These are phyloP conservation scores for Brassica carinata DNA, from an alignment of 345 rosid species.

Conservation along the genomic window DNA sequence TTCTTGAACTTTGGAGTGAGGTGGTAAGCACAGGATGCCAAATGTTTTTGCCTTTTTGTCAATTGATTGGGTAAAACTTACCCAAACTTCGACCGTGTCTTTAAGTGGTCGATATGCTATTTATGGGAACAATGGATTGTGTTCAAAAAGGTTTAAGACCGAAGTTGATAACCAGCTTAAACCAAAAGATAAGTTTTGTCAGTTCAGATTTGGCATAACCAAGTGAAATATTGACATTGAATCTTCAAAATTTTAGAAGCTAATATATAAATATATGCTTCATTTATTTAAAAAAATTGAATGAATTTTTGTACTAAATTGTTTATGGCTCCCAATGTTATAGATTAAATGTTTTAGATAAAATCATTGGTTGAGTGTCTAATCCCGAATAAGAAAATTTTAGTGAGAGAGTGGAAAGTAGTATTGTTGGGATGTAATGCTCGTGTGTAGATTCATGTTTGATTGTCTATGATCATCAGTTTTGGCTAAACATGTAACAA, in stretches of 20 bases:
- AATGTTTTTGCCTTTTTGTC: conserved; percentile 18
- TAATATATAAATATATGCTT: too few relatives aligned
- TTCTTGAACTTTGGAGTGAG: conserved; percentile 24
- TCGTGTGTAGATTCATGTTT: neutral
- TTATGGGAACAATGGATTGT: neutral
- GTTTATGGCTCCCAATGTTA: neutral
- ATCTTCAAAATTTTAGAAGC: neutral
- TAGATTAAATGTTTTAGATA: too few relatives aligned
- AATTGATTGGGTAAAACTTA: conserved; percentile 21
- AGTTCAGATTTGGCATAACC: neutral
- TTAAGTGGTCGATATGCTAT: conserved; percentile 14
- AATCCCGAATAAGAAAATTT: neutral
- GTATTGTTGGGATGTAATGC: neutral
- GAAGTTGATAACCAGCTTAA: neutral
- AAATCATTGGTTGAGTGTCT: neutral
- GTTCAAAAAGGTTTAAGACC: neutral
- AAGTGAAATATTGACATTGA: neutral
- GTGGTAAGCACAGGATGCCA: conserved; percentile 43
- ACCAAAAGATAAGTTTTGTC: neutral
- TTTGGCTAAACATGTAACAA: neutral
- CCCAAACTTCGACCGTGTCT: conserved; percentile 5
- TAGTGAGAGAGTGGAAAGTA: neutral
- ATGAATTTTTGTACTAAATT: neutral
- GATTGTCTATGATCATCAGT: neutral
- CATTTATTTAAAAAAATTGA: too few relatives aligned